Base-by-base conservation (phyloP, 805 yeast genomes). In the Starmerella stigmatis region DNA sequence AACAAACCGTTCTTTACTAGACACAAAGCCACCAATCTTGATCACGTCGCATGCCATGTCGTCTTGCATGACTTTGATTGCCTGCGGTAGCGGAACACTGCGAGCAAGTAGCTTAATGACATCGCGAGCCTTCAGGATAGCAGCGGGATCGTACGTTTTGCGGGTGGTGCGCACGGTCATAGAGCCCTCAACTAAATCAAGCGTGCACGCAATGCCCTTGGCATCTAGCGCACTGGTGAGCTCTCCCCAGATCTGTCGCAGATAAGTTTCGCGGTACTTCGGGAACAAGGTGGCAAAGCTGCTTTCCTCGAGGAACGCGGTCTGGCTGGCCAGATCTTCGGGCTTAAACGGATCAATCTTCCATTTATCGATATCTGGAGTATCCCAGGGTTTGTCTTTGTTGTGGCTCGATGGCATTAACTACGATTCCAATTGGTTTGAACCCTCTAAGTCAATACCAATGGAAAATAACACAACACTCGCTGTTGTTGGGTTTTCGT, bases 351-450 rank as follows among this genome's bases (percentile, higher is more conserved):
- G 94, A 28, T 85, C 94, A 28, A 78, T 70, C 56, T 74, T 70
- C 98, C 98, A 89, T 63, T 89, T 88, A 62, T 88, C 94, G 47
- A 88, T 79, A 56, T 86, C 96, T 17, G 82, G 85, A 10, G 95
- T 88, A 61, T 88, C 97, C 97, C 97, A 88, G 43, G 97, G 97
- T 65, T 89, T 89, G 57, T 92, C 97, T 60, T 78, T 80, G 64
- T 92, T 85, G 64, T 89, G 88, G 38, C 94, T 85, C 2, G 96
- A 85, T 20, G 81, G 86, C 98, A 89, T 89, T 35, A 51, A 58
- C 15, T 13, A 31, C 20, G 13, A 17, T 36, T 25, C 16, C 36
- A 33, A 33, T 20, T 33, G 25, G 17, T 19, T 16, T 32, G 27
- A 12, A 12, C 12, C 12, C n/a, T 12, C 30, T 27, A 12, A 12